Conservation (phyloP, 2,329 filamentous ascomycete species). For the Calonectria pseudoreteaudii region DNA sequence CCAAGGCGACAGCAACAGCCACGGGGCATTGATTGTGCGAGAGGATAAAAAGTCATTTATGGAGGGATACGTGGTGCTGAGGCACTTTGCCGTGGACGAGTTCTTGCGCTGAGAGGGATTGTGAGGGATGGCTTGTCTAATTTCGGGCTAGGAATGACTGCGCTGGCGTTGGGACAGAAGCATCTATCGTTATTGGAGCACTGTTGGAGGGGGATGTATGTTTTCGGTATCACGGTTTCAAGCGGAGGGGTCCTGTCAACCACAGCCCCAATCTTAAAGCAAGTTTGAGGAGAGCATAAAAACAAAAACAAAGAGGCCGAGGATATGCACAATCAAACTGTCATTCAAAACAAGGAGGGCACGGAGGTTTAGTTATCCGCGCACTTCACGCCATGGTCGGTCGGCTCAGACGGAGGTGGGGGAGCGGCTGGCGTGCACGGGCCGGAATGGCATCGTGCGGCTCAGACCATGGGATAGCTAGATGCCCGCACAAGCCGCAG, state of each 20-base stretch:
- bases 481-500: background rate
- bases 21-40: slow-evolving; percentile 91
- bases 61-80: slow-evolving; percentile 82
- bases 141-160: background rate
- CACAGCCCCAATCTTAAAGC: background rate
- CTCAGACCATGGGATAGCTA: background rate
- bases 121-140: background rate
- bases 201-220: background rate
- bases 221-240: background rate
- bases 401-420: background rate
- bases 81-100: slow-evolving; percentile 82
- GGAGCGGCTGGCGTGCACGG: background rate
- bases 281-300: background rate
- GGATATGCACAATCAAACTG: background rate
- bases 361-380: background rate
- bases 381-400: background rate
- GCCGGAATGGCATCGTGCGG: background rate
- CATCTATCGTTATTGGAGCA: background rate
- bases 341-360: background rate
- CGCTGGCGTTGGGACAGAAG: background rate
- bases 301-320: background rate
- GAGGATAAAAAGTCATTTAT: slow-evolving; percentile 73
- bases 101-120: slow-evolving; percentile 61
- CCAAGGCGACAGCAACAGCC: slow-evolving; percentile 81
- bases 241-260: background rate